Conservation (phyloP, 176 grass and related monocot species). For the Poa pratensis region DNA sequence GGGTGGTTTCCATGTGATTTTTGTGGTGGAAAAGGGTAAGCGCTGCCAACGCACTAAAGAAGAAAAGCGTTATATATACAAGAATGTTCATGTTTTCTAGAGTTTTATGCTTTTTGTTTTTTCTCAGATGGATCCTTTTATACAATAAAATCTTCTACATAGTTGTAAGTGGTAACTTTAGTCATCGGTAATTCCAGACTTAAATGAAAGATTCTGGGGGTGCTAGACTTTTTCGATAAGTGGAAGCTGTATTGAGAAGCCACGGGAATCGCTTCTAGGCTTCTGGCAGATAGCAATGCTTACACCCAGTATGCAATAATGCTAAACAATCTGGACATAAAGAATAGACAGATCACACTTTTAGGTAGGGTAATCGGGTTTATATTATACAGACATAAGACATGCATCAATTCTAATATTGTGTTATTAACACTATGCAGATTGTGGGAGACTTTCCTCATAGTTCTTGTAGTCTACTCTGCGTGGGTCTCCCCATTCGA, state of each 20-base stretch:
- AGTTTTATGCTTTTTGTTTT: neutral
- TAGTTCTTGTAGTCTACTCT: conserved; percentile 88
- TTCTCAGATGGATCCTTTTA: neutral
- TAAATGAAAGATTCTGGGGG: neutral
- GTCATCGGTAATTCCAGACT: neutral
- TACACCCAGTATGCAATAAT: neutral
- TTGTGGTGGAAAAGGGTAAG: neutral
- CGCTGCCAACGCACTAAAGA: neutral
- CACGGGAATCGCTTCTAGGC: neutral
- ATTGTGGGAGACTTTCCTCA: conserved; percentile 82
- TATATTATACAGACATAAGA: conserved; percentile 22
- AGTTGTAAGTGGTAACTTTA: neutral
- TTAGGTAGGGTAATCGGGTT: neutral
- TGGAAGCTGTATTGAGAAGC: neutral
- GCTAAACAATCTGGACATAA: neutral
- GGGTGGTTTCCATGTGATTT: neutral
- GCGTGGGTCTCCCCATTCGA: conserved; percentile 97
- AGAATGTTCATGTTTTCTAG: neutral
- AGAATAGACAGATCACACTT: neutral
- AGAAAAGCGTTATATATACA: neutral
- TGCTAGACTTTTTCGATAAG: neutral
- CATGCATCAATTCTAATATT: conserved; percentile 28
- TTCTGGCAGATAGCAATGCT: neutral
- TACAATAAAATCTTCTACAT: neutral
- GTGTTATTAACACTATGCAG: conserved; percentile 47